Conservation (phyloP, 106 monocot genomes). For the Phalaenopsis aphrodite region DNA sequence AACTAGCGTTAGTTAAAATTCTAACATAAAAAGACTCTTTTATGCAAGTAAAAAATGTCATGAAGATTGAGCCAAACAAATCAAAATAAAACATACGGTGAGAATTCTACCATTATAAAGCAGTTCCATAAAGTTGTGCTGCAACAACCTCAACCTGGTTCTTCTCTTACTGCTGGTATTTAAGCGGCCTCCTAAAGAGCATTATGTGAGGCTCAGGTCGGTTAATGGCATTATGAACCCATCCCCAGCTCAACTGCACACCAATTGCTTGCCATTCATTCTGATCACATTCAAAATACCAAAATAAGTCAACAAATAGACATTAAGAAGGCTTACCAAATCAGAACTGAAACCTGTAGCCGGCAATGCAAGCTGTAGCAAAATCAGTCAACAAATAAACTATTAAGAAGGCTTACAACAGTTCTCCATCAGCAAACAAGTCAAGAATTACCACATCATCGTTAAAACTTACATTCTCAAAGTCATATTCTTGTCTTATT, state of each 20-base stretch:
- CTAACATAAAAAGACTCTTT: background rate
- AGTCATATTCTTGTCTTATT: slow-evolving; percentile 72
- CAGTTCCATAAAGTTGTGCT: slow-evolving; percentile 1
- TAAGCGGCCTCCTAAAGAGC: slow-evolving; percentile 80
- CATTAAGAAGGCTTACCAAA: too few relatives aligned
- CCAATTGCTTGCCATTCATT: slow-evolving; percentile 95
- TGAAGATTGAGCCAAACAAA: background rate
- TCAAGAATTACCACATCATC: slow-evolving; percentile 43
- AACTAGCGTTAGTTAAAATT: background rate
- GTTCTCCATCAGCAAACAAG: slow-evolving; percentile 66
- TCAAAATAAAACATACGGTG: background rate
- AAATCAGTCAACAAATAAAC: too few relatives aligned
- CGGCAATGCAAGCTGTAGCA: too few relatives aligned
- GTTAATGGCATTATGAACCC: slow-evolving; percentile 13
- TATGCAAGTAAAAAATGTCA: background rate
- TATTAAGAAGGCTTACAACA: slow-evolving; percentile 40
- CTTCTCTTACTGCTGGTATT: slow-evolving; percentile 80
- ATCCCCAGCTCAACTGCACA: slow-evolving; percentile 39
- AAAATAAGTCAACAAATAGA: slow-evolving; percentile 16
- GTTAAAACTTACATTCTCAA: slow-evolving; percentile 53
- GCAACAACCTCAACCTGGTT: slow-evolving; percentile 17
- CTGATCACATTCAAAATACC: slow-evolving; percentile 17
- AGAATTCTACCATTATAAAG: too few relatives aligned
- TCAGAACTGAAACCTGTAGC: too few relatives aligned
- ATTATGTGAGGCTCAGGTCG: slow-evolving; percentile 99